Evolutionary conservation across 2,329 filamentous ascomycete species (phyloP).

Genomic region (Pestalotiopsis sp.): DNA sequence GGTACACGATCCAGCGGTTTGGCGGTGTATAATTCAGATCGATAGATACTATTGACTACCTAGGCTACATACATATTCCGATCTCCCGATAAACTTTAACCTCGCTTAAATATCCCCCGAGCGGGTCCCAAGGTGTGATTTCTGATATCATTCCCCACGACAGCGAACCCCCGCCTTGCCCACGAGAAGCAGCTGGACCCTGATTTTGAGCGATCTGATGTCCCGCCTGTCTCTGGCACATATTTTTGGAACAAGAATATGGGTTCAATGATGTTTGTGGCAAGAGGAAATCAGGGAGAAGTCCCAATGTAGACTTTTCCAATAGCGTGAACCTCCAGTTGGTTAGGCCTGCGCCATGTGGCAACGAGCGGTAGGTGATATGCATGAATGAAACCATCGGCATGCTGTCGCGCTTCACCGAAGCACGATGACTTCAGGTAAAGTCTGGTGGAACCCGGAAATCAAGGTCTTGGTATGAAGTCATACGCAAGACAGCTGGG

Average conservation of each 20-base stretch:
- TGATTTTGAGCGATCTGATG: not conserved
- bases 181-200: not conserved
- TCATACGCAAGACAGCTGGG: not conserved
- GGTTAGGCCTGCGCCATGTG: not conserved
- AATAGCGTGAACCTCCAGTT: not conserved
- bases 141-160: constrained; percentile 5
- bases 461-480: constrained; percentile 5
- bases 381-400: not conserved
- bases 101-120: not conserved
- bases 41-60: no score
- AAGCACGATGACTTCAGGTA: constrained; percentile 7
- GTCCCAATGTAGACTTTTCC: not conserved
- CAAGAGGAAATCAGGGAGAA: not conserved
- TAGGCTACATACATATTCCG: no score
- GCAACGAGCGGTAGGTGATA: not conserved
- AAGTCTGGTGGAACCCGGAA: not conserved
- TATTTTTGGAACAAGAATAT: not conserved
- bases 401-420: not conserved
- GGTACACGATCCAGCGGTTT: not conserved
- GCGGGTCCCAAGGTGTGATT: not conserved
- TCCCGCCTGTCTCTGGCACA: not conserved
- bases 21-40: not conserved
- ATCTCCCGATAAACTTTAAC: not conserved
- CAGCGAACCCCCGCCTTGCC: not conserved
- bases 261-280: not conserved